Base-by-base conservation (phyloP, 2,329 filamentous ascomycete genomes). In the Clonostachys rosea region DNA sequence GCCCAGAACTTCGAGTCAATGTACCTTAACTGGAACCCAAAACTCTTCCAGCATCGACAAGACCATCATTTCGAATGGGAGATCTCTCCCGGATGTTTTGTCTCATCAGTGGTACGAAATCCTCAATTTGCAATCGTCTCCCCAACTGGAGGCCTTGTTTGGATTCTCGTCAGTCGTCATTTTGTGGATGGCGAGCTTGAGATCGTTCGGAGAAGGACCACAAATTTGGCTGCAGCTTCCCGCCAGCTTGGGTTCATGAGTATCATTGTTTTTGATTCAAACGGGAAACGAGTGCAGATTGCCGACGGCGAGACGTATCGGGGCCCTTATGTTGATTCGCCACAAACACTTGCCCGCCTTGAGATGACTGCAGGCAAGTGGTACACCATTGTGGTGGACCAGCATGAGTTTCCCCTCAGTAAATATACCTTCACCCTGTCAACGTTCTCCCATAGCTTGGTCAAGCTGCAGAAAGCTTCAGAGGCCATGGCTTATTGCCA, bases 21-120 rank as follows among this genome's bases (percentile, higher is more conserved):
- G 55, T 99, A 97, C 64, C 75, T 99, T 47, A 99, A 97, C 67
- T 99, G 94, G 94, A 96, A 96, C 54, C 91, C 94, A 0, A 78
- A 79, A 1, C 73, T 96, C 1, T 99, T 99, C 66, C 73, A 73
- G 2, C 71, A 87, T 60, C 84, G 91, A 9, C 86, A 96, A 63
- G 91, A 99, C 57, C 83, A 91, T 47, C 94, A 99, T 66, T 95
- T 97, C 59, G 76, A 77, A 3, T 99, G 94, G 94, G 76, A 85
- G 3, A 68, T 82, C 35, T 74, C 79, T 10, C 69, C 76, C 17
- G 63, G 62, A 33, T 73, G 68, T 39, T 68, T 76, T 54, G 65
- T 74, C 9, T 70, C 73, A n/a, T 82, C 78, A 4, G 74, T 86
- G 44, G 75, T 76, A 4, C 75, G 82, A 45, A 86, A 88, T 47